Percentiles rank a stretch among this genome's conserved stretches.
Evolutionary conservation across 148 eudicot species (phyloP).

Genomic region (Nyssa sinensis): DNA sequence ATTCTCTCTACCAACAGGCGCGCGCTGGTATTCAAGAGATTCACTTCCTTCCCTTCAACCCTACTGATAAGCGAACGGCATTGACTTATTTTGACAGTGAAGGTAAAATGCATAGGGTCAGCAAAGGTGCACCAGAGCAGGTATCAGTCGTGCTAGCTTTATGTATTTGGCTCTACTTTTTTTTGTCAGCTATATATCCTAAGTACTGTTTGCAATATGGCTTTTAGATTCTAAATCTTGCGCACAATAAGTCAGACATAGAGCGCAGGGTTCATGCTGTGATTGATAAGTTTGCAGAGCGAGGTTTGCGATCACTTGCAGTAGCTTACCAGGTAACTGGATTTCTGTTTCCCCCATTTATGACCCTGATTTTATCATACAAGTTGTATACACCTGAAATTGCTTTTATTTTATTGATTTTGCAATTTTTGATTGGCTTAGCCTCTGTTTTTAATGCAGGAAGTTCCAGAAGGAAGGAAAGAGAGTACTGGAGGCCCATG

Average conservation of each 20-base stretch:
- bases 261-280: conserved; percentile 93
- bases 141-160: conserved; percentile 31
- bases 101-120: conserved; percentile 95
- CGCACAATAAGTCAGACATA: conserved; percentile 88
- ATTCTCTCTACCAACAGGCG: conserved; percentile 48
- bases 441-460: conserved; percentile 38
- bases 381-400: conserved; percentile 1
- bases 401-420: background rate
- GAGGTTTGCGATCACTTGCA: conserved; percentile 94
- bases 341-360: background rate
- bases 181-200: conserved; percentile 4
- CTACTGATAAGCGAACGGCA: conserved; percentile 96
- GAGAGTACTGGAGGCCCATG: conserved; percentile 97
- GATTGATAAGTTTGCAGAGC: conserved; percentile 96
- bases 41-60: conserved; percentile 95
- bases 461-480: conserved; percentile 93
- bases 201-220: conserved; percentile 12
- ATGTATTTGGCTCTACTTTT: background rate
- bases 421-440: background rate
- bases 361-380: background rate
- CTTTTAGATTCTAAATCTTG: conserved; percentile 72
- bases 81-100: conserved; percentile 79
- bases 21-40: conserved; percentile 91
- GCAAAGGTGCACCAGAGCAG: conserved; percentile 99
- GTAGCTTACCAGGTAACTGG: conserved; percentile 86